A percentile compares a stretch with the other conserved stretches of the same genome.
Conservation (phyloP, 176 grass and related monocot species). For the Coix lacrymajobi region DNA sequence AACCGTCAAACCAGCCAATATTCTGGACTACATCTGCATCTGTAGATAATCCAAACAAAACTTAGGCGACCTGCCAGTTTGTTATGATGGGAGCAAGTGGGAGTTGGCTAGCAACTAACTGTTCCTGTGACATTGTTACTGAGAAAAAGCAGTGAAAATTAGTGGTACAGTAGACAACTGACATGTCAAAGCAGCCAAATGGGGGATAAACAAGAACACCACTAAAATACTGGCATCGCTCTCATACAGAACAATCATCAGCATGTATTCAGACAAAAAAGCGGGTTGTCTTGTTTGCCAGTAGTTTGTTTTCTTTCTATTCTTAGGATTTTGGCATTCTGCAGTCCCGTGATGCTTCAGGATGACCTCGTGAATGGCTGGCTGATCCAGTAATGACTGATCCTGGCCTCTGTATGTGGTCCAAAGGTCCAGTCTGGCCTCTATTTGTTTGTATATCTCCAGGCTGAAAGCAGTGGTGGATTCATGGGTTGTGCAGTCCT, state of each 20-base stretch:
- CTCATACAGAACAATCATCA: conserved; percentile 1
- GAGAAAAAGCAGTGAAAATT: neutral
- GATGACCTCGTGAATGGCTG: conserved; percentile 21
- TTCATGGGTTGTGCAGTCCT: neutral
- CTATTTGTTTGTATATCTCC: neutral
- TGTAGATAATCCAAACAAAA: conserved; percentile 11
- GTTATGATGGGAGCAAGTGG: conserved; percentile 8
- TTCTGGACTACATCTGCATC: neutral
- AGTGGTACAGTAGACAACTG: neutral
- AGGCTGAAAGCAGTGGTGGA: neutral
- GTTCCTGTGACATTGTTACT: neutral
- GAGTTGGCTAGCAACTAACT: neutral
- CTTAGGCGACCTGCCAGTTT: neutral
- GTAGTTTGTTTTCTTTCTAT: conserved; percentile 5
- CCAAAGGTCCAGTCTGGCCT: neutral
- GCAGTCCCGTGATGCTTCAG: conserved; percentile 20
- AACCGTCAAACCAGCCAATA: conserved; percentile 8
- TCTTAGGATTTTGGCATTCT: neutral
- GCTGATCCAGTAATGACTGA: conserved; percentile 10
- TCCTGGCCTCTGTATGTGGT: neutral
- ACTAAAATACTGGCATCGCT: conserved; percentile 2
- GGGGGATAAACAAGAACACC: neutral
- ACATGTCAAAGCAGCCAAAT: neutral
- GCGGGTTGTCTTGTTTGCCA: neutral
- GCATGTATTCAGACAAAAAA: conserved; percentile 9